phyloP scores from a whole-genome alignment of 352 stramenopile species.

The Pythium dissotocum region DNA sequence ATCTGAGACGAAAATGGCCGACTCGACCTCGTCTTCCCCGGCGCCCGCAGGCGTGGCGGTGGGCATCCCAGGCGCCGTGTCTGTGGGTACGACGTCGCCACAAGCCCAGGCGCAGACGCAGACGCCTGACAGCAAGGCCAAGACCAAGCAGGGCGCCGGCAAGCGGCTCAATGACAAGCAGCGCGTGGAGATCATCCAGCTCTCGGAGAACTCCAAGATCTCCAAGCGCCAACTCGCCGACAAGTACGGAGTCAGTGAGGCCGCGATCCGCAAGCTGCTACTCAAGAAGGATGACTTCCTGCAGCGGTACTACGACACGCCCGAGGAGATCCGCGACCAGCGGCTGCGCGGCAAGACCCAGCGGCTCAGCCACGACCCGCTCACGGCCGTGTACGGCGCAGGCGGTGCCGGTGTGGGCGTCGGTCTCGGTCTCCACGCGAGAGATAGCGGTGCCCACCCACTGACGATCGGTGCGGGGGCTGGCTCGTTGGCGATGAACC shows the following conservation, averaged over 20 bases:
- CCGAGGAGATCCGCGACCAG: constrained; percentile 73
- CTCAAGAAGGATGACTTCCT: constrained; percentile 83
- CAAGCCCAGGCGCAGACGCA: not conserved
- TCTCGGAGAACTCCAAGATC: constrained; percentile 74
- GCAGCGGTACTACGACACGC: constrained; percentile 78
- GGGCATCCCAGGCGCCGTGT: not conserved
- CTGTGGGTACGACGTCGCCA: not conserved
- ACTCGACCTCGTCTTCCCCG: not conserved
- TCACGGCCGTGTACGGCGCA: constrained; percentile 21
- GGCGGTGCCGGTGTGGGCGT: not conserved
- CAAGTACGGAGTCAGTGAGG: constrained; percentile 78
- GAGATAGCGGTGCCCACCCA: not conserved
- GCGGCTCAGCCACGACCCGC: constrained; percentile 30
- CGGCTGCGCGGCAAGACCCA: constrained; percentile 65
- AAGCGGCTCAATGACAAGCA: constrained; percentile 83
- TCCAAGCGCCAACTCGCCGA: constrained; percentile 78
- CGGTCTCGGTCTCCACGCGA: not conserved
- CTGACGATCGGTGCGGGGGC: not conserved
- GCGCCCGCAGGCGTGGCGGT: not conserved
- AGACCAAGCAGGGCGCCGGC: constrained; percentile 62
- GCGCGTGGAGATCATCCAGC: constrained; percentile 84
- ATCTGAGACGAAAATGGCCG: constrained; percentile 10
- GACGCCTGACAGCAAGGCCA: constrained; percentile 40
- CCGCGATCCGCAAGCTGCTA: constrained; percentile 78
- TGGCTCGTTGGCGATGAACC: constrained; percentile 11